phyloP scores from a whole-genome alignment of 2,329 filamentous ascomycete species.

The Trichoderma semiorbis region DNA sequence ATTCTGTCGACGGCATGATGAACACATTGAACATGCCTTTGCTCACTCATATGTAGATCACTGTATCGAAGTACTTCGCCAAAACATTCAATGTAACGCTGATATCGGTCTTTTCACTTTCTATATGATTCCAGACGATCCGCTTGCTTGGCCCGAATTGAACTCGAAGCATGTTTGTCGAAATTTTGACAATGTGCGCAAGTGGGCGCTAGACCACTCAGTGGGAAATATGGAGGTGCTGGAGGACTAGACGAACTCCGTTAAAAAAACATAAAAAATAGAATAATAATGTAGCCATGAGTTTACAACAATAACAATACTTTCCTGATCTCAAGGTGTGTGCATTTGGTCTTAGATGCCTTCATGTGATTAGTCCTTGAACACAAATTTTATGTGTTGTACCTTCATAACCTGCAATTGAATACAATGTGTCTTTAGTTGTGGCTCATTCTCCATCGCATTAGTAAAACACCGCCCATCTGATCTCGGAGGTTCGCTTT shows the following conservation, averaged over 20 bases:
- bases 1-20: background rate
- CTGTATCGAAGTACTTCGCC: background rate
- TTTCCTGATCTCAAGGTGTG: background rate
- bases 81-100: background rate
- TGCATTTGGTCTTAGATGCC: background rate
- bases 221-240: background rate
- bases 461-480: background rate
- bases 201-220: background rate
- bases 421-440: background rate
- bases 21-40: background rate
- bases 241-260: background rate
- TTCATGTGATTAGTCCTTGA: background rate
- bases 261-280: background rate
- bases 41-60: background rate
- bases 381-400: background rate
- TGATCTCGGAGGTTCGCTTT: background rate
- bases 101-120: background rate
- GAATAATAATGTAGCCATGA: background rate
- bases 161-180: conserved; percentile 1
- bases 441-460: background rate
- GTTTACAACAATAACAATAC: background rate
- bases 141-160: background rate
- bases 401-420: background rate
- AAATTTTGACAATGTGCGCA: background rate
- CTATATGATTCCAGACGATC: background rate